These are phyloP conservation scores for Posidonia oceanica DNA, from an alignment of 116 monocot genomes.

Conservation along the genomic window DNA sequence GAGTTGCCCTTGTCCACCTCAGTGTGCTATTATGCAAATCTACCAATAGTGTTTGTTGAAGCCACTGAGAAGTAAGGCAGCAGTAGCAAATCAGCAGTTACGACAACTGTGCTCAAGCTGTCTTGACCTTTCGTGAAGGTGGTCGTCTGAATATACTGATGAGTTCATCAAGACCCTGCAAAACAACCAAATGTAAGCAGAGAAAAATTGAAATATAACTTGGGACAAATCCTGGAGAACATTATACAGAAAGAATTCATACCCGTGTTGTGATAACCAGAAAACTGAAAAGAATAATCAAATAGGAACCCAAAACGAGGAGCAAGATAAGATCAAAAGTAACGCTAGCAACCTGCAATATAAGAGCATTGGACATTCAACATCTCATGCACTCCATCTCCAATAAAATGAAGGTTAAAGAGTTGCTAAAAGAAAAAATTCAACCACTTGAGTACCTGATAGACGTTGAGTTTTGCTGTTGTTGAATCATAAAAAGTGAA, in stretches of 20 bases:
- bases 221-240: background rate
- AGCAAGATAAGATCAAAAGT: constrained; percentile 88
- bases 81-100: background rate
- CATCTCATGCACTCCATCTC: too few relatives aligned
- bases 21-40: background rate
- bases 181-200: background rate
- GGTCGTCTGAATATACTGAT: constrained; percentile 85
- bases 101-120: constrained; percentile 23
- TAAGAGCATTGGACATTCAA: background rate
- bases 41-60: background rate
- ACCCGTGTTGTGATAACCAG: constrained; percentile 89
- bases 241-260: constrained; percentile 8
- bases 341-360: constrained; percentile 84
- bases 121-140: constrained; percentile 58
- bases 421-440: too few relatives aligned
- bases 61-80: background rate
- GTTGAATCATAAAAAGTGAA: constrained; percentile 94
- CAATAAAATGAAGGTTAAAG: too few relatives aligned
- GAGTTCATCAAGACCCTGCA: constrained; percentile 92
- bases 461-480: constrained; percentile 58
- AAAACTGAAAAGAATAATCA: constrained; percentile 80
- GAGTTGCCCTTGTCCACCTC: background rate
- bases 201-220: too few relatives aligned
- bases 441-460: constrained; percentile 40
- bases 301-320: constrained; percentile 71